Conservation (phyloP, 192 early-diverging fungal species). For the Mortierella hygrophila region DNA sequence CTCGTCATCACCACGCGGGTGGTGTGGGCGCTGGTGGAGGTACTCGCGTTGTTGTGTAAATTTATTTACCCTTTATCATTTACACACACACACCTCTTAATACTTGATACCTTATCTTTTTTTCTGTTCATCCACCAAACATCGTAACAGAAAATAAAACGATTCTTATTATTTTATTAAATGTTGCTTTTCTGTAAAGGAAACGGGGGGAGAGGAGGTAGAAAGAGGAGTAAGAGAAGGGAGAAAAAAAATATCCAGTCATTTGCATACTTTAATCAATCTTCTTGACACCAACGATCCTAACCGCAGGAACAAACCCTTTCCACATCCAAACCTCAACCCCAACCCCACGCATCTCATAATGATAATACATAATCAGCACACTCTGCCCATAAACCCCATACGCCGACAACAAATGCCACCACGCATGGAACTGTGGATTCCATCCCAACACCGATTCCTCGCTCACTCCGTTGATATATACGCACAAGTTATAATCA, state of each 20-base stretch:
- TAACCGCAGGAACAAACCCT: slow-evolving; percentile 1
- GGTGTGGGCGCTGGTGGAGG: too few relatives aligned
- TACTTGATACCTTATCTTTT: too few relatives aligned
- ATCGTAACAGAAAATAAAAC: too few relatives aligned
- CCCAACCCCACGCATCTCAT: not conserved
- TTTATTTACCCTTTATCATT: too few relatives aligned
- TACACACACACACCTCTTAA: too few relatives aligned
- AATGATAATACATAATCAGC: slow-evolving; percentile 56
- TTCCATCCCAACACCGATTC: slow-evolving; percentile 34
- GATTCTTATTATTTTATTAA: too few relatives aligned
- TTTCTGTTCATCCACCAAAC: too few relatives aligned
- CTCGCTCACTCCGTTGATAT: slow-evolving; percentile 16
- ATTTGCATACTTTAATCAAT: not conserved
- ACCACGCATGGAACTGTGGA: slow-evolving; percentile 71
- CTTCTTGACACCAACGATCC: not conserved
- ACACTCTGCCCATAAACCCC: slow-evolving; percentile 62
- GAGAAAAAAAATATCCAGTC: not conserved
- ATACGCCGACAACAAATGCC: slow-evolving; percentile 66
- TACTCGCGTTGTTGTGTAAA: too few relatives aligned
- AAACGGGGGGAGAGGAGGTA: not conserved
- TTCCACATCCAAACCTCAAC: not conserved
- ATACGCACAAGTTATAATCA: slow-evolving; percentile 26
- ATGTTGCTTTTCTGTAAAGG: too few relatives aligned
- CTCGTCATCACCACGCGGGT: too few relatives aligned
- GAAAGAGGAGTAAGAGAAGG: not conserved